Conservation (phyloP, 148 eudicot species). For the Suaeda aralocaspica region DNA sequence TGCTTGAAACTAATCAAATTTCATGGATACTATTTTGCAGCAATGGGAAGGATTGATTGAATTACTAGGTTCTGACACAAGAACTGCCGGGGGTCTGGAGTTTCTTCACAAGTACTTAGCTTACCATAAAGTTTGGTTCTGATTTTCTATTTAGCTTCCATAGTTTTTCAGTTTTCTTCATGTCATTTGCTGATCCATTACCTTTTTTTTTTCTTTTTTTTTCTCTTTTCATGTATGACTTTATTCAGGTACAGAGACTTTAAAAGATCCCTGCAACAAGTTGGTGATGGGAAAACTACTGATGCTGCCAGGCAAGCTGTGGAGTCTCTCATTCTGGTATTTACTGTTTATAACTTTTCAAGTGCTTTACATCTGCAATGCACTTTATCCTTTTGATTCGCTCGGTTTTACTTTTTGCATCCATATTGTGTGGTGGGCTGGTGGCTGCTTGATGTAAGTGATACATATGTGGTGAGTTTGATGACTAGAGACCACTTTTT, state of each 20-base stretch:
- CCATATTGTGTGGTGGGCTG: background rate
- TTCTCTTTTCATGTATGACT: conserved; percentile 5
- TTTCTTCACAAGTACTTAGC: conserved; percentile 73
- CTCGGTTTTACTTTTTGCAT: background rate
- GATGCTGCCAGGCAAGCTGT: conserved; percentile 80
- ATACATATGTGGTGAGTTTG: background rate
- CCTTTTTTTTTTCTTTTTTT: too few relatives aligned
- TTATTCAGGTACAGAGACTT: conserved; percentile 83
- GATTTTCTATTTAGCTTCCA: background rate
- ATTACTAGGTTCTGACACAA: conserved; percentile 72
- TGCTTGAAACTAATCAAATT: conserved; percentile 7
- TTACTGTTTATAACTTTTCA: background rate
- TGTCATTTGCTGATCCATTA: background rate
- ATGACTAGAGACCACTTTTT: background rate
- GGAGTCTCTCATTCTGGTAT: conserved; percentile 77
- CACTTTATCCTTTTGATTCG: background rate
- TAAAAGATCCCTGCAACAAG: conserved; percentile 75
- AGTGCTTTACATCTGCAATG: conserved; percentile 1
- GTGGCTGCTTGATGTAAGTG: background rate
- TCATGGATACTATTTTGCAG: conserved; percentile 36
- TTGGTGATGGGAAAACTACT: conserved; percentile 50
- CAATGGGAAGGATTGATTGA: conserved; percentile 97
- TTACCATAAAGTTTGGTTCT: background rate
- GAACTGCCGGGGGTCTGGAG: conserved; percentile 90
- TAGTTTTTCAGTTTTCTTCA: background rate